Evolutionary conservation across 2,329 filamentous ascomycete genomes (phyloP), one percentile per base, ranked within the genome.

Genomic region (Thelonectria olida): DNA sequence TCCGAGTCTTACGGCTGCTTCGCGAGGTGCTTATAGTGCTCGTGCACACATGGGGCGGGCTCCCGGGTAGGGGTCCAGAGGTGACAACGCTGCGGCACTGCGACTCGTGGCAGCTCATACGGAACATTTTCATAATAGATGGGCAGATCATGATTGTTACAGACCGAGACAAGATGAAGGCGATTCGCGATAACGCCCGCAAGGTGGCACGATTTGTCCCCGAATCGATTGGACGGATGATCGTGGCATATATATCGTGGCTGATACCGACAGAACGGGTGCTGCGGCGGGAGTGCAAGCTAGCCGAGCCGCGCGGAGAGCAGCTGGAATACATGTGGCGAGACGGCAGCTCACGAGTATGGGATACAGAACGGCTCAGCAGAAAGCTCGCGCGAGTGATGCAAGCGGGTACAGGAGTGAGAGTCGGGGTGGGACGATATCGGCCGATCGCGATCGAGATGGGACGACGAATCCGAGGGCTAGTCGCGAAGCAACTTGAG

Each of bases 181-280:
- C 36, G 17, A 54, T 54, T n/a, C 19, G 23, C 4, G 23, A 54
- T 19, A 54, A 44, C 22, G 50, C 12, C 34, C 34, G 34, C 7
- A 44, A 54, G 38, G 50, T 54, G 13, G 36, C 38, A n/a, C 34
- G 36, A 12, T 54, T 54, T n/a, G 8, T 38, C 8, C 34, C 9
- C 34, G 34, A 38, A 15, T 19, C 13, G 6, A 31, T 52, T 20
- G 34, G 51, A 22, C 41, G 34, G 25, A 58, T 65, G 48, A 28
- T 65, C 17, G 44, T 63, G 9, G 55, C 59, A 19, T 65, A 63
- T 36, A 53, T 48, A 27, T 17, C 28, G 27, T 55, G 42, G 42
- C 42, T 55, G 12, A 20, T 55, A 17, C 52, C 31, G 19, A 15
- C 42, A 8, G 42, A 47, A 27, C 19, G 34, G 19, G 25, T 48